A percentile compares a stretch with the other conserved stretches of the same genome.
phyloP scores from a whole-genome alignment of 1,284 basidiomycete genomes.

The Trichosporon sp. region DNA sequence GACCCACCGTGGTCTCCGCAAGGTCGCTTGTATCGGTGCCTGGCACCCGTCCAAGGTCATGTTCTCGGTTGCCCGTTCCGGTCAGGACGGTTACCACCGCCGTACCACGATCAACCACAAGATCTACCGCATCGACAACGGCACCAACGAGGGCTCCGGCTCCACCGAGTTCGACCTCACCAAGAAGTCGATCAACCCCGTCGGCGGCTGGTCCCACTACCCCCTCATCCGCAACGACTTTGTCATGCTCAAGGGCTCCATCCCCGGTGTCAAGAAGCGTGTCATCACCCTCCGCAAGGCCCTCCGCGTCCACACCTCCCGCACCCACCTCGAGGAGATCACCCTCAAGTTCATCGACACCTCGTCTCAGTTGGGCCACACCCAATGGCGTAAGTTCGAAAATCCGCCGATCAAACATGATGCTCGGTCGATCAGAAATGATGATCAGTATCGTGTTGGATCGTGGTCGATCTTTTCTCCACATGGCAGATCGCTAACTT shows the following conservation, averaged over 20 bases:
- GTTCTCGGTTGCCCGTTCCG: conserved; percentile 99
- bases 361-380: conserved; percentile 58
- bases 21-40: conserved; percentile 99
- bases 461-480: too few species aligned
- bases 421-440: too few species aligned
- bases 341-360: conserved; percentile 74
- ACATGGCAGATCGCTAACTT: too few species aligned
- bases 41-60: conserved; percentile 99
- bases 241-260: conserved; percentile 89
- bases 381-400: conserved; percentile 57
- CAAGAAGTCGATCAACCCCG: conserved; percentile 91
- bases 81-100: conserved; percentile 99
- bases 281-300: conserved; percentile 54
- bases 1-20: conserved; percentile 99
- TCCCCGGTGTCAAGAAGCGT: conserved; percentile 96
- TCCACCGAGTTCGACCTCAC: conserved; percentile 91
- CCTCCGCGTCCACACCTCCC: conserved; percentile 40
- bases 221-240: conserved; percentile 99
- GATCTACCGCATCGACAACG: conserved; percentile 92
- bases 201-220: conserved; percentile 98
- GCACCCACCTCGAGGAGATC: conserved; percentile 75
- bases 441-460: too few species aligned
- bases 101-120: conserved; percentile 80
- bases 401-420: too few species aligned
- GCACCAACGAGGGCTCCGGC: conserved; percentile 74